A percentile compares a stretch with the other conserved stretches of the same genome.
phyloP scores from a whole-genome alignment of 2,329 filamentous ascomycete genomes.

The Bisporella sp. region DNA sequence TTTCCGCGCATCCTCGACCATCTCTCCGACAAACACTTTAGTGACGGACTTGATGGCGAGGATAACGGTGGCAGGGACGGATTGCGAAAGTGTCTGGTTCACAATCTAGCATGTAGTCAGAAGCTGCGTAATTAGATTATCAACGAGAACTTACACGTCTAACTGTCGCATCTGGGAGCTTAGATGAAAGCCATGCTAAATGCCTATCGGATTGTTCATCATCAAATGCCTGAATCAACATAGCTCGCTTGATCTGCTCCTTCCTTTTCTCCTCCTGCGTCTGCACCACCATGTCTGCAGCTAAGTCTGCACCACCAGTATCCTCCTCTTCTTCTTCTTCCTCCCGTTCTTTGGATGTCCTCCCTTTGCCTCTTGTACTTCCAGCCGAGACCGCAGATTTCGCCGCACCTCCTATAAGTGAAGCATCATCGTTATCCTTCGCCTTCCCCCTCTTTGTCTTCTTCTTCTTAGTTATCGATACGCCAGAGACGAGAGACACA shows the following conservation, averaged over 20 bases:
- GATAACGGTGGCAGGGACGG: conserved; percentile 65
- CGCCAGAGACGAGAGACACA: conserved; percentile 53
- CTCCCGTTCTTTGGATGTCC: conserved; percentile 38
- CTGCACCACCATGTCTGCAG: conserved; percentile 51
- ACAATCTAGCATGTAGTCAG: conserved; percentile 45
- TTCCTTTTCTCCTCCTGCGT: conserved; percentile 63
- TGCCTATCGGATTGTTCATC: conserved; percentile 62
- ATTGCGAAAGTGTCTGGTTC: conserved; percentile 75
- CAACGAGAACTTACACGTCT: conserved; percentile 47
- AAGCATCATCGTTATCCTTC: conserved; percentile 43
- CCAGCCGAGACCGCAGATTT: conserved; percentile 36
- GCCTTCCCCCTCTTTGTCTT: conserved; percentile 54
- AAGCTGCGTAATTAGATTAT: neutral
- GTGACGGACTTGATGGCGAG: conserved; percentile 70
- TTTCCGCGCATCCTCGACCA: conserved; percentile 64
- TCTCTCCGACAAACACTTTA: conserved; percentile 70
- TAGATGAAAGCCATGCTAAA: conserved; percentile 63
- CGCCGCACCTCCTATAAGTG: conserved; percentile 36
- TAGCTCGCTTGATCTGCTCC: conserved; percentile 47
- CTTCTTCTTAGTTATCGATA: conserved; percentile 50
- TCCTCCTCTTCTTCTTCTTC: conserved; percentile 45
- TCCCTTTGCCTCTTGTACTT: conserved; percentile 35
- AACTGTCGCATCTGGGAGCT: conserved; percentile 61
- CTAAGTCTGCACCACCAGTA: conserved; percentile 34
- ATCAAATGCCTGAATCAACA: conserved; percentile 60